These are phyloP conservation scores for Penicillium mononematosum DNA, from an alignment of 495 filamentous ascomycete species.

Conservation along the genomic window DNA sequence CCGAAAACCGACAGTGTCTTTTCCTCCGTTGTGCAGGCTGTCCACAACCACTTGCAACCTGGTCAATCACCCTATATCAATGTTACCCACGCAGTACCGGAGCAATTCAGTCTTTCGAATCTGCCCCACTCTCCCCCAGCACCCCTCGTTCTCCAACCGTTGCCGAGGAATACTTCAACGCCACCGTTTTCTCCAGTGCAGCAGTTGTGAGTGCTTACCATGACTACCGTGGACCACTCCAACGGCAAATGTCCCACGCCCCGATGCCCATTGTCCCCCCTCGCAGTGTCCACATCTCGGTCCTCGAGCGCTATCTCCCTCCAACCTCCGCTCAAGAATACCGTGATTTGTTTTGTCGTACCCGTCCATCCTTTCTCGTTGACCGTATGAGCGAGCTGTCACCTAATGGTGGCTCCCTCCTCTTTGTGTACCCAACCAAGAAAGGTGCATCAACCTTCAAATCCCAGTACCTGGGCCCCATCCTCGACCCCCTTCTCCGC, in stretches of 20 bases:
- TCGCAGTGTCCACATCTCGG: conserved; percentile 60
- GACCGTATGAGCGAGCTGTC: conserved; percentile 67
- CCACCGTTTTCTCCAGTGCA: conserved; percentile 55
- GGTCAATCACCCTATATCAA: conserved; percentile 56
- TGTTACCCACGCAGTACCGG: conserved; percentile 61
- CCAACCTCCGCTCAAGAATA: conserved; percentile 62
- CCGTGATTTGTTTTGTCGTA: conserved; percentile 55
- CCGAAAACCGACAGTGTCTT: conserved; percentile 45
- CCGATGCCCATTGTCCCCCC: conserved; percentile 66
- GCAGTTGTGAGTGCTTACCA: conserved; percentile 55
- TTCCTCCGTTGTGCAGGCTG: conserved; percentile 50
- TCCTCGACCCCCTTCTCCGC: conserved; percentile 66
- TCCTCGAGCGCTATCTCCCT: conserved; percentile 71
- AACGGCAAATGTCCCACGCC: conserved; percentile 39
- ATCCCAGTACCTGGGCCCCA: conserved; percentile 61
- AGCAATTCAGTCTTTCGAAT: conserved; percentile 60
- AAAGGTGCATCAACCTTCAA: conserved; percentile 63
- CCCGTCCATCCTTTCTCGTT: conserved; percentile 59
- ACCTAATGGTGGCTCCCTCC: conserved; percentile 54
- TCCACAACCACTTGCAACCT: conserved; percentile 50
- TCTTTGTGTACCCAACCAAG: conserved; percentile 71
- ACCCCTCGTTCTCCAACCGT: conserved; percentile 52
- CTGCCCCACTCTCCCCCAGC: conserved; percentile 60
- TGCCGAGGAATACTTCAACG: conserved; percentile 55
- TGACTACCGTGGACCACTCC: conserved; percentile 52